phyloP scores from a whole-genome alignment of 2,329 filamentous ascomycete species.

The Pseudomassariella vexata region DNA sequence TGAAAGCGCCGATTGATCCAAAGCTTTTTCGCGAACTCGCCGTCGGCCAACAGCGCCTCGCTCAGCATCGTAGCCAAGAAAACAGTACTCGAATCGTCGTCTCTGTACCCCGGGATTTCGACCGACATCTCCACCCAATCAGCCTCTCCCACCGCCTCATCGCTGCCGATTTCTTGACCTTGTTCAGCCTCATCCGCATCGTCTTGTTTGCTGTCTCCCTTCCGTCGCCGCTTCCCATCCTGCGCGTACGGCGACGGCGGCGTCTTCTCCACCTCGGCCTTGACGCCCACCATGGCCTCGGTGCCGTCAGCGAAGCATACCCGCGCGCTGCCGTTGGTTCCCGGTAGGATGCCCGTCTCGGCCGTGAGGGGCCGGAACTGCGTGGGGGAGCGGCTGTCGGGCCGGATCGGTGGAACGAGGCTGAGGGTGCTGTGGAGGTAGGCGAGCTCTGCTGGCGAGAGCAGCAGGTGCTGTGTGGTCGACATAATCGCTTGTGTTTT shows the following conservation, averaged over 20 bases:
- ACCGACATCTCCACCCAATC: constrained; percentile 89
- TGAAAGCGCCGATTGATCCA: constrained; percentile 90
- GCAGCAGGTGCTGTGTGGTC: constrained; percentile 61
- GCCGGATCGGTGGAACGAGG: constrained; percentile 76
- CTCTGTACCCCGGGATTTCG: constrained; percentile 83
- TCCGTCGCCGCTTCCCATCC: constrained; percentile 18
- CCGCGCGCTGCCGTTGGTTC: constrained; percentile 85
- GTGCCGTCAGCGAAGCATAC: constrained; percentile 94
- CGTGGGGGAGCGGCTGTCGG: constrained; percentile 74
- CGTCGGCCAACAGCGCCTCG: constrained; percentile 76
- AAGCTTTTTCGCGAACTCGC: constrained; percentile 62
- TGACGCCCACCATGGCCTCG: constrained; percentile 92
- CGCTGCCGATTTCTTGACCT: constrained; percentile 19
- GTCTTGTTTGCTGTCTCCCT: constrained; percentile 19
- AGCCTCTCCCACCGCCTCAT: constrained; percentile 35
- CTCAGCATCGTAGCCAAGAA: constrained; percentile 84
- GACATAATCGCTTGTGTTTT: no score
- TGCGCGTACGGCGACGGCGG: constrained; percentile 20
- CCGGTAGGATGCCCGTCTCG: constrained; percentile 83
- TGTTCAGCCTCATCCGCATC: constrained; percentile 34
- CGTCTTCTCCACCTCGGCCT: constrained; percentile 86
- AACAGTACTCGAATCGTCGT: constrained; percentile 84
- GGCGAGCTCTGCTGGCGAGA: constrained; percentile 93
- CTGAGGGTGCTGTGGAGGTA: constrained; percentile 88
- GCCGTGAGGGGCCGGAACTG: constrained; percentile 90